Percentiles rank a stretch among this genome's conserved stretches.
Conservation (phyloP, 805 yeast genomes). For the Yamadazyma olivae region DNA sequence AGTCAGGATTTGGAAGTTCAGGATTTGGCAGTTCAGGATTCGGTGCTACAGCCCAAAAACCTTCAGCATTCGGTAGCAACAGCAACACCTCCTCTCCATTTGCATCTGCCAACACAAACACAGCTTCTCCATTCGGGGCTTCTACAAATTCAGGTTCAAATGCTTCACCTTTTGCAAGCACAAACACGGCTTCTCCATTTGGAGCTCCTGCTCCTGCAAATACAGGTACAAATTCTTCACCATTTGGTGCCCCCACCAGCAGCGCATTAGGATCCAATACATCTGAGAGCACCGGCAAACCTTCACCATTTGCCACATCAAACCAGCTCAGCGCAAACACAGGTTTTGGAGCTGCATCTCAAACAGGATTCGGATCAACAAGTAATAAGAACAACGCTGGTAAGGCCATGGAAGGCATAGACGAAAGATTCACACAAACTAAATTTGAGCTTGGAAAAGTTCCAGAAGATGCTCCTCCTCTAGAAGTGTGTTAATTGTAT, state of each 20-base stretch:
- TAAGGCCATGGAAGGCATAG: constrained; percentile 2
- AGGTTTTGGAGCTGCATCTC: too few species aligned
- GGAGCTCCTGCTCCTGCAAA: constrained; percentile 1
- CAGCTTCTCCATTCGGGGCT: neutral
- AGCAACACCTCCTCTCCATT: too few species aligned
- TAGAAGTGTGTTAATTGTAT: constrained; percentile 3
- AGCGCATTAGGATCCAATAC: too few species aligned
- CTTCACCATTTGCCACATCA: too few species aligned
- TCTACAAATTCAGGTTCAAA: neutral
- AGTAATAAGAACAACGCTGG: neutral
- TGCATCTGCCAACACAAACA: constrained; percentile 10
- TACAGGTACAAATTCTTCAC: constrained; percentile 1
- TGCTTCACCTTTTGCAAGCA: neutral
- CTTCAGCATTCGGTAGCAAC: neutral
- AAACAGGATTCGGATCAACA: too few species aligned
- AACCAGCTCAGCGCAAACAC: too few species aligned
- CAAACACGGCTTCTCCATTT: neutral
- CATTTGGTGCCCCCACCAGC: constrained; percentile 1
- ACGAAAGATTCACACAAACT: constrained; percentile 44
- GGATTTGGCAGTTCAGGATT: constrained; percentile 12
- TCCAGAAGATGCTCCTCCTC: constrained; percentile 75
- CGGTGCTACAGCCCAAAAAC: constrained; percentile 1
- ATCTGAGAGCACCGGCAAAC: too few species aligned
- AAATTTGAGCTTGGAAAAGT: constrained; percentile 57
- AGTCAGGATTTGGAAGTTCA: constrained; percentile 4